Base-by-base conservation (phyloP, 192 early-diverging fungal species). In the Coemansia sp. region DNA sequence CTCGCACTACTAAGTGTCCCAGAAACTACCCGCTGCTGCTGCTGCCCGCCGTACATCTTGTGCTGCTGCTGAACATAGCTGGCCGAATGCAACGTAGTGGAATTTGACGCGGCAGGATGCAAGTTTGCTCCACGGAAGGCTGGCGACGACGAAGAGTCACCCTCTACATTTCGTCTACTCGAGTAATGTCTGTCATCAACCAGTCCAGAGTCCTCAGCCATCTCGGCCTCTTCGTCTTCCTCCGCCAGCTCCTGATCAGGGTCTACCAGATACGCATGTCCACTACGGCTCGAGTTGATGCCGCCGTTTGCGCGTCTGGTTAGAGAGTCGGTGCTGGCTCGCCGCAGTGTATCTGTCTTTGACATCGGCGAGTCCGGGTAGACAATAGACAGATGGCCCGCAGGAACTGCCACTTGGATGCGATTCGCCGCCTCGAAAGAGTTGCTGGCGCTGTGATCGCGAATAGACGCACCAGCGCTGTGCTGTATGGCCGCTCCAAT, bases 351-450 rank as follows among this genome's bases (percentile, higher is more conserved):
- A 33, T 83, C 81, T 8, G 81, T 70, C 68, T 71, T 78, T 34
- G 81, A 83, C 81, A 83, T 83, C 22, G 81, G 81, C 73, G 81
- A 83, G 39, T 83, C 81, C 5, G 81, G 81, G 52, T 83, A 83
- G 33, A 83, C 81, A 27, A 83, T 78, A 40, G 81, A 83, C 49
- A 83, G 61, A 40, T 83, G 81, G 12, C 76, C 76, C 9, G 81
- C 62, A 5, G 81, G 81, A 31, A 83, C 81, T 33, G 68, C 66
- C 6, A 83, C 81, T n/a, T 83, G 75, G 20, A 83, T 57, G 41
- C 76, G 75, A 24, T 60, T 66, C 3, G 43, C 69, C 10, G 61
- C 41, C 7, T 57, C 65, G 12, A 62, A n/a, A 1, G 55, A 13
- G 52, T 29, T 41, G 47, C 29, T 22, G 31, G 31, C 20, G 58